Conservation (phyloP, 2,329 filamentous ascomycete species). For the Cladosporium sp. region DNA sequence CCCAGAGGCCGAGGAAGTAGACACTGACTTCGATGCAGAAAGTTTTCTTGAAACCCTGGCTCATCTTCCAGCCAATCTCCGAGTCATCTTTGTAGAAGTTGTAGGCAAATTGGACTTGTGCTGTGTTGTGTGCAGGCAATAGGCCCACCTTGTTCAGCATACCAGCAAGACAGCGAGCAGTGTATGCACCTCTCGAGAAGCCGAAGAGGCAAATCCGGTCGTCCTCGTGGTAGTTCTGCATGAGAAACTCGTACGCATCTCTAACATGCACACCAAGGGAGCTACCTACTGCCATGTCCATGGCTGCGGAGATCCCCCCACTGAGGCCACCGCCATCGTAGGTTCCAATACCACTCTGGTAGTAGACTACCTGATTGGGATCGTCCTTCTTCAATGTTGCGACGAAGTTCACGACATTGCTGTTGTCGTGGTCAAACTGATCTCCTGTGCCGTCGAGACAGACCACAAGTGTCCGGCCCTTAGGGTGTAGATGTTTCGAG, state of each 20-base stretch:
- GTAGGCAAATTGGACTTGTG: constrained; percentile 47
- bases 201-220: constrained; percentile 53
- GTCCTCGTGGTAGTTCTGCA: constrained; percentile 49
- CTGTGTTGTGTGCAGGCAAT: constrained; percentile 36
- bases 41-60: constrained; percentile 45
- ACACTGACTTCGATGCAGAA: constrained; percentile 47
- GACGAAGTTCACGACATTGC: constrained; percentile 66
- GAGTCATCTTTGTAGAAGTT: constrained; percentile 47
- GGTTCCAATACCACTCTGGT: constrained; percentile 50
- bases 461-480: constrained; percentile 12
- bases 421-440: constrained; percentile 44
- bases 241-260: constrained; percentile 48
- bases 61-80: constrained; percentile 31
- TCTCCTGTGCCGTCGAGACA: constrained; percentile 48
- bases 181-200: constrained; percentile 53
- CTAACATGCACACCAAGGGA: constrained; percentile 43
- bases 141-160: constrained; percentile 48
- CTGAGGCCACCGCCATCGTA: constrained; percentile 46
- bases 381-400: constrained; percentile 68
- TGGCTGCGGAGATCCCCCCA: constrained; percentile 68
- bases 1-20: constrained; percentile 46
- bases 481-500: neutral
- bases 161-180: constrained; percentile 50
- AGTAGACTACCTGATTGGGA: constrained; percentile 40
- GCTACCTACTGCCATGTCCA: constrained; percentile 72